These are phyloP conservation scores for Nigrograna mackinnonii DNA, from an alignment of 2,329 filamentous ascomycete species.

Conservation along the genomic window DNA sequence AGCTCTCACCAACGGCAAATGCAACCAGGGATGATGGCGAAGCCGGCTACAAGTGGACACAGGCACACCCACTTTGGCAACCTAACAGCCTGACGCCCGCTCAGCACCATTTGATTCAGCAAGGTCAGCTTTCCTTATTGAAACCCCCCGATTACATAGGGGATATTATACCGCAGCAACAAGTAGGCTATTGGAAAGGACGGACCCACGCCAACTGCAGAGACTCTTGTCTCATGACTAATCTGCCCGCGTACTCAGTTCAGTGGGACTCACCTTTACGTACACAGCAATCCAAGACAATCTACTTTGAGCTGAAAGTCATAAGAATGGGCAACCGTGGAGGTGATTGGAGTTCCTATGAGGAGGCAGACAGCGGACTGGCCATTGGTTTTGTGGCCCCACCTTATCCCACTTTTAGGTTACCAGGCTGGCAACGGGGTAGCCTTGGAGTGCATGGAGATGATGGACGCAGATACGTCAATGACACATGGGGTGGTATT, in stretches of 20 bases:
- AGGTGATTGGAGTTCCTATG: slow-evolving; percentile 19
- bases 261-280: slow-evolving; percentile 62
- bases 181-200: slow-evolving; percentile 46
- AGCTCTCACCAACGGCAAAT: slow-evolving; percentile 70
- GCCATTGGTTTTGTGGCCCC: slow-evolving; percentile 73
- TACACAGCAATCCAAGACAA: slow-evolving; percentile 55
- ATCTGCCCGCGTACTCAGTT: slow-evolving; percentile 69
- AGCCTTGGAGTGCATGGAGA: slow-evolving; percentile 78
- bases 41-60: slow-evolving; percentile 69
- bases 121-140: slow-evolving; percentile 53
- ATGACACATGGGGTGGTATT: slow-evolving; percentile 73
- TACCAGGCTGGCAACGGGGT: slow-evolving; percentile 81
- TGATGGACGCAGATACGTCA: slow-evolving; percentile 76
- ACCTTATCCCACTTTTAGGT: slow-evolving; percentile 76
- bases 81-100: slow-evolving; percentile 56
- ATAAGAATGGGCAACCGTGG: slow-evolving; percentile 42
- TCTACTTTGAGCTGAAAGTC: slow-evolving; percentile 75
- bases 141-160: slow-evolving; percentile 34
- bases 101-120: slow-evolving; percentile 52
- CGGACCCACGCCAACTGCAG: slow-evolving; percentile 46
- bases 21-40: slow-evolving; percentile 66
- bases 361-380: slow-evolving; percentile 57
- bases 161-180: slow-evolving; percentile 50
- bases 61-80: slow-evolving; percentile 59
- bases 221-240: slow-evolving; percentile 69